Evolutionary conservation across 1,284 basidiomycete genomes (phyloP).

Genomic region (Ustilago trichophora): DNA sequence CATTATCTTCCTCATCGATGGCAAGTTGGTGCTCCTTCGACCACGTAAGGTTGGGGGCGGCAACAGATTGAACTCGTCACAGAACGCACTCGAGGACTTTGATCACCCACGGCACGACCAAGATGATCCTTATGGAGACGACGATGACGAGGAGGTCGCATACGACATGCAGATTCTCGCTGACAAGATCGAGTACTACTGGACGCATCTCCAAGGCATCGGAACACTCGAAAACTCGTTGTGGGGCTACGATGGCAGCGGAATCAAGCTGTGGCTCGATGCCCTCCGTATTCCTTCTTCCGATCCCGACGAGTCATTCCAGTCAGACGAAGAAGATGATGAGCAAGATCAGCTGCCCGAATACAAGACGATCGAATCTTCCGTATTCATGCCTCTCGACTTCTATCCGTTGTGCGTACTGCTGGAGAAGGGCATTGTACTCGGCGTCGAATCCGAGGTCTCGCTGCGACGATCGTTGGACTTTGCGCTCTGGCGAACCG

Average conservation of each 20-base stretch:
- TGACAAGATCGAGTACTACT: constrained; percentile 95
- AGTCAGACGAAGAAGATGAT: constrained; percentile 36
- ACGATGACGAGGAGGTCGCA: constrained; percentile 88
- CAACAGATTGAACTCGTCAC: neutral
- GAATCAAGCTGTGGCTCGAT: constrained; percentile 92
- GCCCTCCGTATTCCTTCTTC: constrained; percentile 79
- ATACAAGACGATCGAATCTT: constrained; percentile 83
- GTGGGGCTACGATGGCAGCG: constrained; percentile 93
- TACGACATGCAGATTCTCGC: constrained; percentile 98
- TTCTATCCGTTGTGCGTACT: constrained; percentile 96
- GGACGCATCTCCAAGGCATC: constrained; percentile 94
- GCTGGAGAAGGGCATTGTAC: constrained; percentile 98
- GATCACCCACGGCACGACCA: constrained; percentile 21
- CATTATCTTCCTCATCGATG: constrained; percentile 94
- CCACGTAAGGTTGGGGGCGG: constrained; percentile 56
- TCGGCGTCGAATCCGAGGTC: constrained; percentile 90
- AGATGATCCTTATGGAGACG: constrained; percentile 12
- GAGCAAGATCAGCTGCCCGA: constrained; percentile 58
- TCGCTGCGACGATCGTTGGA: constrained; percentile 80
- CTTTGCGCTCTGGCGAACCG: constrained; percentile 90
- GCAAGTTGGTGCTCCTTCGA: constrained; percentile 83
- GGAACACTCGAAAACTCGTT: constrained; percentile 92
- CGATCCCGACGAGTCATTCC: constrained; percentile 13
- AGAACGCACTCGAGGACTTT: constrained; percentile 13
- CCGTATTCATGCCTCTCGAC: constrained; percentile 85